Base-by-base conservation (phyloP, 495 filamentous ascomycete genomes). In the Lasiosphaeria ovina region DNA sequence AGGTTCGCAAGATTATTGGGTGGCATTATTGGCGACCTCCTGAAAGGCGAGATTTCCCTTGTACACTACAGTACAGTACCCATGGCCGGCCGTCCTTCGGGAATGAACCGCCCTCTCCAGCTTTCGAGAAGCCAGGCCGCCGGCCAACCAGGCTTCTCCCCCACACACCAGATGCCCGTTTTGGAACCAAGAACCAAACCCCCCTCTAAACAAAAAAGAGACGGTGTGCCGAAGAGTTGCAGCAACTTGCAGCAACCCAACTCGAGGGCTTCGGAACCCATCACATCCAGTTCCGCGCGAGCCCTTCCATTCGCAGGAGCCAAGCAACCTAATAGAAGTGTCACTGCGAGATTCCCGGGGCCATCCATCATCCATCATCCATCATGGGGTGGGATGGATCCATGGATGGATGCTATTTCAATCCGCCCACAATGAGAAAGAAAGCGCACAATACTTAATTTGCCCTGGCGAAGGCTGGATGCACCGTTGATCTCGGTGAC, bases 1-100 rank as follows among this genome's bases (percentile, higher is more conserved):
- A 35, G 57, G 58, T 36, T 48, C 47, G 35, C 57, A 38, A 68
- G 63, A 66, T 66, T 66, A 61, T 49, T 55, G 55, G 57, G 60
- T 65, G 62, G n/a, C 57, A 69, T 64, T 56, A 66, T 63, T 65
- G 66, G 51, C 55, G 58, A 50, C 60, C 51, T 56, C 54, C 49
- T 51, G 53, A 62, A 55, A 59, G 54, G 45, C 58, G 55, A 57
- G 42, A 56, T 50, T 56, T 57, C 35, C 35, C 54, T 59, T 24
- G 24, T 24, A 24, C 24, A 24, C 1, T 24, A 24, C 24, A 24
- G 58, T 50, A 58, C 61, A n/a, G n/a, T n/a, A n/a, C n/a, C n/a
- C 65, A 60, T 60, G 57, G 62, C 51, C 34, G 51, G 50, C 24
- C 52, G 16, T 45, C 52, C 45, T 57, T 60, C 61, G 61, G 61